Evolutionary conservation across 2,329 filamentous ascomycete species (phyloP), one percentile per base, ranked within the genome.

Genomic region (Scytalidium sp.): DNA sequence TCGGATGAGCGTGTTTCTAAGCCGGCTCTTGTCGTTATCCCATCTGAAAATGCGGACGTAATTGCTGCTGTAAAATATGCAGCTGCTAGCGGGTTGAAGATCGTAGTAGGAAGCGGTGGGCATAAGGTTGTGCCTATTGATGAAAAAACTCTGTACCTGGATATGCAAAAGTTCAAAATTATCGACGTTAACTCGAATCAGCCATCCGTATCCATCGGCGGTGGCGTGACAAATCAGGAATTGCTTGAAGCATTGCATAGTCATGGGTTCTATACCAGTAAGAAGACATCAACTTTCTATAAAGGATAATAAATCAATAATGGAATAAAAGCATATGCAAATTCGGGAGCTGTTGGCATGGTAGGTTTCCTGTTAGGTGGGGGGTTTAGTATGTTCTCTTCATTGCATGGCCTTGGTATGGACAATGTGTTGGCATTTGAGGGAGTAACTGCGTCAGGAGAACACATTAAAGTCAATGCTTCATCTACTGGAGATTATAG

Each of bases 111-210:
- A 1, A 59, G 60, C 2, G 69, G 68, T 2, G 62, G 60, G 5
- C 67, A 68, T 29, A 50, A 62, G 1, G 69, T 67, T 46, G 57
- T 70, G 0, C 58, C 58, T 1, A 59, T 71, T 42, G 52, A 47
- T 8, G 22, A 56, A 2, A 53, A 55, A 5, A 63, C 62, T 0
- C 41, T 71, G 3, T 70, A 70, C 47, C 47, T 71, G 5, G 64
- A 71, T 45, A 47, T 71, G 56, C 56, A 51, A 13, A 49, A 52
- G 9, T 67, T 71, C 55, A 63, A 61, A 10, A 45, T 25, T 0
- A 60, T 70, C 11, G 11, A 46, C 1, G 39, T 71, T 2, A 52
- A 68, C 36, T 61, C 66, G 27, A 40, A 54, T 0, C 21, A 58
- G 0, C 45, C 41, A 0, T 61, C 57, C 0, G 69, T 68, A 0